Base-by-base conservation (phyloP, 108 stramenopile species). In the Nannochloropsis granulata region DNA sequence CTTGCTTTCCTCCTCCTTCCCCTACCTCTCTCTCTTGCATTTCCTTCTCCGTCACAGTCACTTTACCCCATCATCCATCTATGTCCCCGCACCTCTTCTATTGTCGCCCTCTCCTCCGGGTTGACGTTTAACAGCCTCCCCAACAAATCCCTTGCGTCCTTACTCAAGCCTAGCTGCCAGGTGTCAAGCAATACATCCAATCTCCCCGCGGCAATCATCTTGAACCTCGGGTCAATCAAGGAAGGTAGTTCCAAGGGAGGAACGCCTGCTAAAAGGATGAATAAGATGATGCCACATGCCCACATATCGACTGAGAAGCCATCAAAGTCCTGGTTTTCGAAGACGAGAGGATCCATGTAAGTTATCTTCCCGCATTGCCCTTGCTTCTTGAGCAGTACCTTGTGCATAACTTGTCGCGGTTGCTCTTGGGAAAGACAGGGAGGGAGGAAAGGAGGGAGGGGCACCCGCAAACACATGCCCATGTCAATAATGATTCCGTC, bases 261-360 rank as follows among this genome's bases (percentile, higher is more conserved):
- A 81, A 97, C 95, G 16, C 96, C 96, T 81, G 95, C 95, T 24
- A 95, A 81, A 94, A 95, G 94, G 44, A 96, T 96, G 92, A 96
- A 98, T 23, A 98, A 91, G 82, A 96, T 95, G 24, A 96, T 93
- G 13, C 95, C 97, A 25, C 93, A 92, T 19, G 97, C 93, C 97
- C 97, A 98, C 45, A 98, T 86, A 88, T 98, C 97, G 43, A 95
- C 93, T 0, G 96, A 92, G 87, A 96, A 95, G 23, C 96, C 96
- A 90, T 98, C 94, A 88, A 96, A 95, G 26, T 86, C 85, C 12
- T 79, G 82, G 84, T 94, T 94, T 13, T 89, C 89, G 87, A 88
- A 94, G 13, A 98, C 92, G 85, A 96, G 96, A 0, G 97, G 97
- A 24, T 94, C 93, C 95, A 98, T 96, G 86, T 98, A 98, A 82